Conservation (phyloP, 2,329 filamentous ascomycete species). For the Aspergillus unguis region DNA sequence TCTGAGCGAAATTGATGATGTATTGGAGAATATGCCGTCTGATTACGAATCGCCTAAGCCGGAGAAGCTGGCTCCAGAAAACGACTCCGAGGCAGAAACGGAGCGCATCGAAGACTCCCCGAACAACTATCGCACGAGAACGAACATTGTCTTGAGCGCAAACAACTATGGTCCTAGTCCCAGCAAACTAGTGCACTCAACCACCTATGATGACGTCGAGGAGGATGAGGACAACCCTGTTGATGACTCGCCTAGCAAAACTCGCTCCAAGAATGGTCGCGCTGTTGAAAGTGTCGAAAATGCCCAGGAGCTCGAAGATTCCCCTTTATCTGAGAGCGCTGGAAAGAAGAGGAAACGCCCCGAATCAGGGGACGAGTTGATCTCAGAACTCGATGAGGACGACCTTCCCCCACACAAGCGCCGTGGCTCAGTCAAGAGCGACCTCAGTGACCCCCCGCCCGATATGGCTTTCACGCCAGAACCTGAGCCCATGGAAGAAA, state of each 20-base stretch:
- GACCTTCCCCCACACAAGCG: constrained; percentile 43
- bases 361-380: constrained; percentile 35
- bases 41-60: constrained; percentile 52
- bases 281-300: constrained; percentile 22
- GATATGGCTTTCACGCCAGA: constrained; percentile 34
- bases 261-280: constrained; percentile 34
- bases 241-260: constrained; percentile 41
- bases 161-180: constrained; percentile 64
- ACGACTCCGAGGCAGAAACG: constrained; percentile 85
- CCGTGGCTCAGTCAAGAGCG: constrained; percentile 38
- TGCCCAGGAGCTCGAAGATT: constrained; percentile 24
- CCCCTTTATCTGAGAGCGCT: constrained; percentile 29
- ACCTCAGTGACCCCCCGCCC: constrained; percentile 35
- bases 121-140: constrained; percentile 57
- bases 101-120: constrained; percentile 91
- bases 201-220: constrained; percentile 44
- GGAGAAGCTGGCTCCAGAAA: constrained; percentile 58
- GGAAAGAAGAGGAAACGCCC: constrained; percentile 43
- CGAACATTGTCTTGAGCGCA: constrained; percentile 60
- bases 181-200: constrained; percentile 69
- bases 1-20: constrained; percentile 86
- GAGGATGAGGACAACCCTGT: constrained; percentile 51
- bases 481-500: constrained; percentile 33
- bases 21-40: constrained; percentile 61
- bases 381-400: constrained; percentile 36